These are phyloP conservation scores for Madurella mycetomatis DNA, from an alignment of 2,329 filamentous ascomycete species.

Conservation along the genomic window DNA sequence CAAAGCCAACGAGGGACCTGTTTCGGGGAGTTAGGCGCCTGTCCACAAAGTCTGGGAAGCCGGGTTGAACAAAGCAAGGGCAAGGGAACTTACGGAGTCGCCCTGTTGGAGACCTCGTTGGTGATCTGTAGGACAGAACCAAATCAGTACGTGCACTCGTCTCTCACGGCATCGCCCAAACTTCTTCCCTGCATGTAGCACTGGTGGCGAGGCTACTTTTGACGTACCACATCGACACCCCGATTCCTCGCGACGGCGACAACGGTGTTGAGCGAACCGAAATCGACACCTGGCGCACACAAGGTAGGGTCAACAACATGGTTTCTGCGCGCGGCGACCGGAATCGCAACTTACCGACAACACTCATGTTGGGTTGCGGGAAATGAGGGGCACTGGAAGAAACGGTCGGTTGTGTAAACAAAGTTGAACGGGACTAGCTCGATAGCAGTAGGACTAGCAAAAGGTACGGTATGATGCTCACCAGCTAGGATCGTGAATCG, in stretches of 20 bases:
- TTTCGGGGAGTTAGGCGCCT: conserved; percentile 19
- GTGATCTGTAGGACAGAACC: conserved; percentile 63
- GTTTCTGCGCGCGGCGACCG: not conserved
- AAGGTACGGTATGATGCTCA: conserved; percentile 12
- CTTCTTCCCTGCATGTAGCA: not conserved
- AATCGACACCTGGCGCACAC: conserved; percentile 66
- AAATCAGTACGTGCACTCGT: conserved; percentile 3
- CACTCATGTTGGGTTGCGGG: conserved; percentile 44
- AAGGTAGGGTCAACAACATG: conserved; percentile 15
- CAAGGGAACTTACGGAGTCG: conserved; percentile 90
- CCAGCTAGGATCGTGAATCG: conserved; percentile 19
- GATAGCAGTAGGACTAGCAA: not conserved
- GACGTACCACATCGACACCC: conserved; percentile 95
- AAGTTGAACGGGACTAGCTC: not conserved
- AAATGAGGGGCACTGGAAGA: conserved; percentile 20
- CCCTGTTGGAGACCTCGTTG: conserved; percentile 98
- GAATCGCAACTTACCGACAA: conserved; percentile 44
- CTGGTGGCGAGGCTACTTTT: conserved; percentile 2
- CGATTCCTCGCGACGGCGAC: conserved; percentile 97
- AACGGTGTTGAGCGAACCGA: conserved; percentile 94
- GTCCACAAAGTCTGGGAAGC: conserved; percentile 10
- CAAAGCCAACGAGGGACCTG: conserved; percentile 91
- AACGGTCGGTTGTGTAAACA: conserved; percentile 11
- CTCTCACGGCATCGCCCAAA: conserved; percentile 1
- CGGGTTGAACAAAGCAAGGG: not conserved